phyloP scores from a whole-genome alignment of 495 filamentous ascomycete species.

The Rusavskia elegans region DNA sequence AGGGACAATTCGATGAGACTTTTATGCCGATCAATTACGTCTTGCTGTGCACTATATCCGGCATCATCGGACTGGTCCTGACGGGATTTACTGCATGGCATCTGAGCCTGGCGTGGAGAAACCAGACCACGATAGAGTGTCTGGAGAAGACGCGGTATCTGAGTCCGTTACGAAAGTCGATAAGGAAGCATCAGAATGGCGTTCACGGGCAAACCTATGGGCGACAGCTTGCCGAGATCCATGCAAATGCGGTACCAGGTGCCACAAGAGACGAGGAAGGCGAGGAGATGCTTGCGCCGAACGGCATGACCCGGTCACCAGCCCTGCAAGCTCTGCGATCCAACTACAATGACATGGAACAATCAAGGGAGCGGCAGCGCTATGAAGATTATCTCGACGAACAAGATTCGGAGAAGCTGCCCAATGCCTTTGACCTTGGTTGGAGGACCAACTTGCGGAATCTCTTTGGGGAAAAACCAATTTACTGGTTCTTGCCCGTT shows the following conservation, averaged over 20 bases:
- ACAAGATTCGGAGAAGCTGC: slow-evolving; percentile 67
- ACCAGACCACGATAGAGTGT: slow-evolving; percentile 87
- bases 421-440: slow-evolving; percentile 85
- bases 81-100: slow-evolving; percentile 89
- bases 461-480: slow-evolving; percentile 58
- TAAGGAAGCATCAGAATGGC: slow-evolving; percentile 44
- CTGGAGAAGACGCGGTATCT: slow-evolving; percentile 90
- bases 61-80: slow-evolving; percentile 81
- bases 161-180: slow-evolving; percentile 51
- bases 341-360: slow-evolving; percentile 59
- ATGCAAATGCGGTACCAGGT: slow-evolving; percentile 69
- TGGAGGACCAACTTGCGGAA: slow-evolving; percentile 62
- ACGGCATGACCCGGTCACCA: slow-evolving; percentile 16
- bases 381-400: slow-evolving; percentile 86
- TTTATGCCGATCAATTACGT: slow-evolving; percentile 84
- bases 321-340: slow-evolving; percentile 34
- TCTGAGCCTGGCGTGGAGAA: slow-evolving; percentile 58
- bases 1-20: slow-evolving; percentile 43
- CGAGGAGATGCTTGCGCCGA: slow-evolving; percentile 32
- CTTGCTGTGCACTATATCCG: slow-evolving; percentile 66
- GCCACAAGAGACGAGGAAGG: slow-evolving; percentile 69
- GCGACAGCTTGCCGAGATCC: slow-evolving; percentile 63
- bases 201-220: slow-evolving; percentile 47
- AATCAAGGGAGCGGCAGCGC: slow-evolving; percentile 49
- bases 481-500: slow-evolving; percentile 66